Evolutionary conservation across 1,284 basidiomycete genomes (phyloP).

Genomic region (Cutaneotrichosporon dermatis): DNA sequence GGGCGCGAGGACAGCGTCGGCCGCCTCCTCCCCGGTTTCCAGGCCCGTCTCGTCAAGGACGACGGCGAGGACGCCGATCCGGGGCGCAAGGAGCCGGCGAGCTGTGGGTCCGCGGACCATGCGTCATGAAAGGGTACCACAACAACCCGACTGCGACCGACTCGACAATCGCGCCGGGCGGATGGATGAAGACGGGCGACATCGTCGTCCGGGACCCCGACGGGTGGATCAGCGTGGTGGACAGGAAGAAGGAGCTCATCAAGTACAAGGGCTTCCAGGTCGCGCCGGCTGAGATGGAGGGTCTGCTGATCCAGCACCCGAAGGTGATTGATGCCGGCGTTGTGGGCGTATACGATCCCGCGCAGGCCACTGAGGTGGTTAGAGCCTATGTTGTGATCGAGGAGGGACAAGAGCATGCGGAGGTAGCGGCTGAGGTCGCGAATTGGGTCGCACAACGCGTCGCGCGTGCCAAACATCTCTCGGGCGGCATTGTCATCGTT

Average conservation of each 20-base stretch:
- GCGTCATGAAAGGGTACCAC: conserved; percentile 46
- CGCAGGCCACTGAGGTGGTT: conserved; percentile 56
- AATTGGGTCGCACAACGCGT: conserved; percentile 61
- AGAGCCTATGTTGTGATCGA: conserved; percentile 7
- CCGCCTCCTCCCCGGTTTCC: conserved; percentile 66
- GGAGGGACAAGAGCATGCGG: background rate
- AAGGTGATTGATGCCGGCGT: conserved; percentile 67
- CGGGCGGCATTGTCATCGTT: conserved; percentile 51
- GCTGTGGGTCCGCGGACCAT: conserved; percentile 71
- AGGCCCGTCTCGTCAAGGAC: conserved; percentile 62
- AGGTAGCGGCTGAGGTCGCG: conserved; percentile 55
- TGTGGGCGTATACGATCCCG: conserved; percentile 60
- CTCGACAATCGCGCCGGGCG: conserved; percentile 32
- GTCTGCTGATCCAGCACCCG: conserved; percentile 65
- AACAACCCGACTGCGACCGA: conserved; percentile 9
- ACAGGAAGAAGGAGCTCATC: conserved; percentile 68
- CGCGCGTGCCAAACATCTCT: conserved; percentile 51
- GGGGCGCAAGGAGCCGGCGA: conserved; percentile 60
- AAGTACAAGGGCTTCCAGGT: conserved; percentile 67
- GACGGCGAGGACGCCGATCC: conserved; percentile 50
- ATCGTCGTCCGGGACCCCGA: conserved; percentile 61
- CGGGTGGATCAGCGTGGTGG: conserved; percentile 53
- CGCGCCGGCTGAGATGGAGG: conserved; percentile 76
- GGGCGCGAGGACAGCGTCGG: conserved; percentile 54
- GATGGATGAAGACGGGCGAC: conserved; percentile 83